A percentile compares a stretch with the other conserved stretches of the same genome.
Conservation (phyloP, 305 asterid genomes). For the Fraxinus greggii region DNA sequence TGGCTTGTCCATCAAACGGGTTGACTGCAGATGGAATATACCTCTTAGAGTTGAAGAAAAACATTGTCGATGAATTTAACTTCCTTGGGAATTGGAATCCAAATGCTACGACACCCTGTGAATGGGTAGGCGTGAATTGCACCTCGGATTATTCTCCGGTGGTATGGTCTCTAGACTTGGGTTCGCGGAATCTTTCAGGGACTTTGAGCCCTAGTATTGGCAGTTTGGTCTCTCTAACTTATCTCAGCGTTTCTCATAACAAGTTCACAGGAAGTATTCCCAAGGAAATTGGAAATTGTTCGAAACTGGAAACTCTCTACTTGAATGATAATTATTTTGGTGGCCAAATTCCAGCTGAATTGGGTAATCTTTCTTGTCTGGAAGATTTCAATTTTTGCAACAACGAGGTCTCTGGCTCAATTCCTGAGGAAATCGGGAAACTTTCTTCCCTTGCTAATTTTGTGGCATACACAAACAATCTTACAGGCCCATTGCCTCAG, state of each 20-base stretch:
- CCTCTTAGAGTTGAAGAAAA: conserved; percentile 67
- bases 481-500: conserved; percentile 67
- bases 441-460: conserved; percentile 63
- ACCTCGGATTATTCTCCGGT: conserved; percentile 38
- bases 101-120: conserved; percentile 65
- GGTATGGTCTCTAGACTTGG: conserved; percentile 66
- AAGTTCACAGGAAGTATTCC: conserved; percentile 61
- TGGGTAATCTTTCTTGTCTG: conserved; percentile 51
- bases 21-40: conserved; percentile 63
- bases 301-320: conserved; percentile 42
- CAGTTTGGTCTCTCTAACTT: conserved; percentile 39
- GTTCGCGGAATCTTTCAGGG: conserved; percentile 62
- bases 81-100: conserved; percentile 65
- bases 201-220: conserved; percentile 55
- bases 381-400: conserved; percentile 54
- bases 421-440: conserved; percentile 70
- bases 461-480: conserved; percentile 71
- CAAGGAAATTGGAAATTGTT: conserved; percentile 62
- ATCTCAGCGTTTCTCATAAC: conserved; percentile 65
- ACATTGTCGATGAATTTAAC: conserved; percentile 43
- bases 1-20: conserved; percentile 44
- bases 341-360: conserved; percentile 72
- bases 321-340: conserved; percentile 54
- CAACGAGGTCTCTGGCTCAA: conserved; percentile 62
- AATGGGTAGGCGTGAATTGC: conserved; percentile 81